Conservation (phyloP, 371 early-diverging fungal species). For the Mortierella sp. region DNA sequence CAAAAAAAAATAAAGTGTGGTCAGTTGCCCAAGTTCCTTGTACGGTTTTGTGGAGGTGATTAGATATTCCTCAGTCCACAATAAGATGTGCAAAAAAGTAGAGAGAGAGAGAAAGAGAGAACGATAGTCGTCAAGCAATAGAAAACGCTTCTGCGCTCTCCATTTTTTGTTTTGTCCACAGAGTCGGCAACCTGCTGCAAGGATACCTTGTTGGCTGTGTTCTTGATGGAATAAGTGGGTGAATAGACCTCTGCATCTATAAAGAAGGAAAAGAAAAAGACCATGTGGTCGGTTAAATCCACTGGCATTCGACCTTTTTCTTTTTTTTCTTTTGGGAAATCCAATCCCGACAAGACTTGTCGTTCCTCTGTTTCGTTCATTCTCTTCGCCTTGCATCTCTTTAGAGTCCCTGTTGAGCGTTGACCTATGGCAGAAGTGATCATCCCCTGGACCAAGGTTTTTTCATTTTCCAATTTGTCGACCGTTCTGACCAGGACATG, state of each 20-base stretch:
- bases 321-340: too few species aligned
- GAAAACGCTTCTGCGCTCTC: background rate
- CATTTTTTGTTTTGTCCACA: background rate
- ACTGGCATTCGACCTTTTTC: background rate
- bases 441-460: background rate
- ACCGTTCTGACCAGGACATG: constrained; percentile 1
- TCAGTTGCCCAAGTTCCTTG: background rate
- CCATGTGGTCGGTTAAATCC: constrained; percentile 11
- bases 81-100: too few species aligned
- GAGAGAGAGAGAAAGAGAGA: background rate
- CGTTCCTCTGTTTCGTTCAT: background rate
- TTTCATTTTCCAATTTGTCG: background rate
- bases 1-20: background rate
- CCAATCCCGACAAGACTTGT: too few species aligned
- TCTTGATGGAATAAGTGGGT: too few species aligned
- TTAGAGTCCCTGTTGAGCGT: constrained; percentile 6
- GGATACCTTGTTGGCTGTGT: too few species aligned
- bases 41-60: too few species aligned
- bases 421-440: background rate
- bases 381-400: background rate
- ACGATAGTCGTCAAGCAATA: background rate
- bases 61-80: too few species aligned
- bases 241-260: background rate
- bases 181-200: too few species aligned
- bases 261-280: constrained; percentile 6